Conservation (phyloP, 2,329 filamentous ascomycete species). For the Claviceps quebecensis region DNA sequence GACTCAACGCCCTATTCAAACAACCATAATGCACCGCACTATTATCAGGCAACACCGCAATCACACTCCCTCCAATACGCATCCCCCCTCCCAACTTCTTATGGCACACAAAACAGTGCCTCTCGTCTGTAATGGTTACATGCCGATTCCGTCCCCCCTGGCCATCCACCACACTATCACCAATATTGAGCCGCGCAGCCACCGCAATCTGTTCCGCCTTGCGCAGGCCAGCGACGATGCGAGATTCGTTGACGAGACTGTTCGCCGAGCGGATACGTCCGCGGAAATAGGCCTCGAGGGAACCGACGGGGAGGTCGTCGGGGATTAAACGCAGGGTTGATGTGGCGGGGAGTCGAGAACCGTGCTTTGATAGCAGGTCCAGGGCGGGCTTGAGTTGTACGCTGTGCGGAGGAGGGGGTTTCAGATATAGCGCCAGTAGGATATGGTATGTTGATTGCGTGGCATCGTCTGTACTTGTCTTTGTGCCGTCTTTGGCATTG, state of each 20-base stretch:
- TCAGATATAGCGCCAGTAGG: conserved; percentile 77
- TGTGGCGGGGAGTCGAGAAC: conserved; percentile 74
- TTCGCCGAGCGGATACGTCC: conserved; percentile 81
- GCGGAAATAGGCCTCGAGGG: conserved; percentile 82
- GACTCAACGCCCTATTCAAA: conserved; percentile 35
- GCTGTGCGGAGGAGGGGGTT: conserved; percentile 58
- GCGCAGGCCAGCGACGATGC: conserved; percentile 62
- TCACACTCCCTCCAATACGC: conserved; percentile 77
- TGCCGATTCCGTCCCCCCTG: conserved; percentile 44
- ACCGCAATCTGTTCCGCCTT: conserved; percentile 67
- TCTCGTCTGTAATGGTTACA: conserved; percentile 74
- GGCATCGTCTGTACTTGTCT: conserved; percentile 31
- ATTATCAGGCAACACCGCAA: conserved; percentile 77
- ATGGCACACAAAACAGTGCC: conserved; percentile 83
- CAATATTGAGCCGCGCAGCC: conserved; percentile 60
- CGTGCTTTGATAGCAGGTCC: conserved; percentile 79
- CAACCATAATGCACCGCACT: conserved; percentile 73
- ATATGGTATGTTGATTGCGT: conserved; percentile 80
- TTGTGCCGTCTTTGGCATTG: conserved; percentile 19
- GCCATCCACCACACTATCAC: conserved; percentile 42
- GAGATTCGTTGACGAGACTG: conserved; percentile 63
- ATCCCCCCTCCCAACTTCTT: conserved; percentile 79
- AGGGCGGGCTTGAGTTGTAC: conserved; percentile 68
- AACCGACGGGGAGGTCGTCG: conserved; percentile 57
- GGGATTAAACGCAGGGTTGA: conserved; percentile 82